Evolutionary conservation across 192 early-diverging fungal genomes (phyloP).

Genomic region (Backusella tarrabulga): DNA sequence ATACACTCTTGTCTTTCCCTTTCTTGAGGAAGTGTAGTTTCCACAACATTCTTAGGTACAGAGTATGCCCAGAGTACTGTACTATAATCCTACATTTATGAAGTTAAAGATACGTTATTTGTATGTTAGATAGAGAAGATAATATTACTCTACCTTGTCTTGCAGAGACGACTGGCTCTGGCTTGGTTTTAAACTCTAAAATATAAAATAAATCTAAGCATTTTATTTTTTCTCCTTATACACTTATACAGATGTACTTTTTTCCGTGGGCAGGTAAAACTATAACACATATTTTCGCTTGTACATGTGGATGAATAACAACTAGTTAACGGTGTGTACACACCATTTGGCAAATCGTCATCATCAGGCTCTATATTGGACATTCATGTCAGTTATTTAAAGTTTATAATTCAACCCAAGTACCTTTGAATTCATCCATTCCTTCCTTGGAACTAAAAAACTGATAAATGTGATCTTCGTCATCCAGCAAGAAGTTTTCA

Average conservation of each 20-base stretch:
- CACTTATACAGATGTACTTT: constrained; percentile 39
- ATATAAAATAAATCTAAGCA: background rate
- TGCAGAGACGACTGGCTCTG: constrained; percentile 42
- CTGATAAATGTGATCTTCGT: background rate
- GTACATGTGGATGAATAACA: constrained; percentile 96
- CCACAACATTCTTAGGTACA: constrained; percentile 75
- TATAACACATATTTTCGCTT: constrained; percentile 81
- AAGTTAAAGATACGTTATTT: background rate
- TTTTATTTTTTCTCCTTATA: background rate
- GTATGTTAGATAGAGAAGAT: background rate
- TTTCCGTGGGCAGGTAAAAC: constrained; percentile 80
- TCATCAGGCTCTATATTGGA: background rate
- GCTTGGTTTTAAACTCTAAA: constrained; percentile 31
- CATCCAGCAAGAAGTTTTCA: constrained; percentile 31
- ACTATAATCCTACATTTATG: constrained; percentile 45
- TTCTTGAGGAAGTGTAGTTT: constrained; percentile 71
- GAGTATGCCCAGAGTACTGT: constrained; percentile 76
- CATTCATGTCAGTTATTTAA: background rate
- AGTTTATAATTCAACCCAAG: background rate
- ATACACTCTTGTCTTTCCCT: constrained; percentile 91
- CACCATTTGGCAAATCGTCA: constrained; percentile 64
- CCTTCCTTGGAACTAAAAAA: background rate
- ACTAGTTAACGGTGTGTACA: constrained; percentile 86
- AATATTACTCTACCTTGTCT: constrained; percentile 23
- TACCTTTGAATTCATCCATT: background rate